Evolutionary conservation across 2,329 filamentous ascomycete species (phyloP).

Genomic region (Pseudodiploospora longispora): DNA sequence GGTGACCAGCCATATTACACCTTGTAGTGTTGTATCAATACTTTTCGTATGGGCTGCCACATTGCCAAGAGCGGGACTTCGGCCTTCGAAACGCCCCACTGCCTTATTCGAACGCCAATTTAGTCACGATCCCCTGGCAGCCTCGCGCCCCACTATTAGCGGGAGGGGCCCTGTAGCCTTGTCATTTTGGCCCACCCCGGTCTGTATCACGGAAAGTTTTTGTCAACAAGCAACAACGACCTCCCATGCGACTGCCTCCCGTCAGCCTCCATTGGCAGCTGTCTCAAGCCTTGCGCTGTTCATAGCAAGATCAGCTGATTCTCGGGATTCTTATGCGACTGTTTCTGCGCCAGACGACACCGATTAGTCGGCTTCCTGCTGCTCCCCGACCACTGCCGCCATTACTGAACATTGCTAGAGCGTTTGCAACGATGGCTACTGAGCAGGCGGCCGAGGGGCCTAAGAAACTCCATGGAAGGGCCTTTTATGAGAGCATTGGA

Average conservation of each 20-base stretch:
- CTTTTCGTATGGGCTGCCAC: no score
- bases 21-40: no score
- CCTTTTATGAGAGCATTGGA: conserved; percentile 92
- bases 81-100: no score
- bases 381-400: background rate
- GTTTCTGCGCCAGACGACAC: no score
- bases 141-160: conserved; percentile 1
- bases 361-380: no score
- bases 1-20: no score
- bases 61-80: no score
- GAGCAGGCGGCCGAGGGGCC: conserved; percentile 14
- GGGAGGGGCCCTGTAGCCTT: background rate
- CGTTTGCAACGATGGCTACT: conserved; percentile 24
- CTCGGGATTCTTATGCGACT: no score
- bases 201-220: no score
- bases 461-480: conserved; percentile 68
- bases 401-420: conserved; percentile 7
- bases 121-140: background rate
- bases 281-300: background rate
- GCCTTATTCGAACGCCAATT: background rate
- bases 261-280: background rate
- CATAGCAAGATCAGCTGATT: conserved; percentile 7
- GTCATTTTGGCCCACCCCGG: no score
- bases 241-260: no score
- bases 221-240: no score